Base-by-base conservation (phyloP, 2,329 filamentous ascomycete genomes). In the Ilyonectria sp. region DNA sequence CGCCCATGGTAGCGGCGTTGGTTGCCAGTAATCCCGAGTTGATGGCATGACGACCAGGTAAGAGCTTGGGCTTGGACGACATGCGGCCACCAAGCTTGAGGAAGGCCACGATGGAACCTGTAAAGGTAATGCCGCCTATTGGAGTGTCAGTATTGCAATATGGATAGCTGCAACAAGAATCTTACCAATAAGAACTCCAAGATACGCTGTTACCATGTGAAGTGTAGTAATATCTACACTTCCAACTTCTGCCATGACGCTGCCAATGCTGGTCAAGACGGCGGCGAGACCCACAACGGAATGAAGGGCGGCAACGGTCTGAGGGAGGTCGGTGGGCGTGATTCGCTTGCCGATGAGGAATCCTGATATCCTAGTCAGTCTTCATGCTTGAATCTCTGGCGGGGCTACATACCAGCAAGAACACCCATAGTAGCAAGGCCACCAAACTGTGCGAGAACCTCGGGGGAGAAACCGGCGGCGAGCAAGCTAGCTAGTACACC, bases 281-380 rank as follows among this genome's bases (percentile, higher is more conserved):
- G 94, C 94, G 11, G 94, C 94, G 1, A 97, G 86, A 79, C 94
- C 94, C 35, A 97, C 94, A 8, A 97, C 94, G 0, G 94, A 97
- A 81, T 97, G 94, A 33, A 97, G 84, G 0, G 94, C 94, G 21
- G 94, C 94, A 2, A 97, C 94, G 0, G 94, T 97, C 79, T 97
- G 94, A 0, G 94, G 94, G 2, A 97, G 88, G 61, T 94, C 93
- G 0, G 94, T 97, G 0, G 94, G 93, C 0, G 94, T 97, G 71
- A 97, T 97, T 13, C 94, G 89, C 74, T 94, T 92, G 49, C 94
- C 94, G 70, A 97, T 95, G 26, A 94, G 78, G 56, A 93, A 87
- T 35, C 93, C 91, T 77, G 77, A 70, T 23, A 11, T 13, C 10
- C 46, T n/a, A 26, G 60, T 71, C 31, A 72, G 67, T 10, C 66